Evolutionary conservation across 2,329 filamentous ascomycete species (phyloP).

Genomic region (Fusarium veterinarium): DNA sequence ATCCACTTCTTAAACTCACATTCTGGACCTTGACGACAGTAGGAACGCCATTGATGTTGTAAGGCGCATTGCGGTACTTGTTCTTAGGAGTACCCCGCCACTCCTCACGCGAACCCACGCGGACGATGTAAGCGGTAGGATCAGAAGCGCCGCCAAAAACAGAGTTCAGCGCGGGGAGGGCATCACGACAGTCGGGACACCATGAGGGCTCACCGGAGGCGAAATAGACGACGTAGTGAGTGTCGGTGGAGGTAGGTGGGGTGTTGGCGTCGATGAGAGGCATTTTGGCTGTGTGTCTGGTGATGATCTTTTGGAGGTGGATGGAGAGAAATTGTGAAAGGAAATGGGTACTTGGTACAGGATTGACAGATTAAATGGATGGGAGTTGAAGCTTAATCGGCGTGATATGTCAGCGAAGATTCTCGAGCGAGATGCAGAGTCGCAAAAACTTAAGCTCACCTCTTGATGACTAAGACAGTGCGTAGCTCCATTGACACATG

Average conservation of each 20-base stretch:
- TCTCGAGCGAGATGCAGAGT: not conserved
- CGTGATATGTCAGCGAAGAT: not conserved
- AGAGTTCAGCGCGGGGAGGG: slow-evolving; percentile 37
- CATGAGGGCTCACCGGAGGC: slow-evolving; percentile 47
- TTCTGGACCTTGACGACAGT: slow-evolving; percentile 44
- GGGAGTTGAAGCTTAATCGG: not conserved
- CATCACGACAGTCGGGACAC: slow-evolving; percentile 46
- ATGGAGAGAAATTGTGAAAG: not conserved
- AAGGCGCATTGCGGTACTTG: slow-evolving; percentile 44
- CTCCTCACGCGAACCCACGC: slow-evolving; percentile 39
- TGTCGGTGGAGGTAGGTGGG: slow-evolving; percentile 40
- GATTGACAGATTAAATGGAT: not conserved
- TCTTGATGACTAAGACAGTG: not conserved
- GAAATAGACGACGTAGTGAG: slow-evolving; percentile 48
- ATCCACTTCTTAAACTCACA: slow-evolving; percentile 17
- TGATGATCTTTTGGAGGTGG: fast-evolving
- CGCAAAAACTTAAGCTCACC: not conserved
- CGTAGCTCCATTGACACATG: fast-evolving
- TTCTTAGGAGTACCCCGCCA: slow-evolving; percentile 42
- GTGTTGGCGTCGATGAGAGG: slow-evolving; percentile 43
- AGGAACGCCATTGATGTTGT: slow-evolving; percentile 44
- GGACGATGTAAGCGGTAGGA: slow-evolving; percentile 43
- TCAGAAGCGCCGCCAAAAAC: slow-evolving; percentile 42
- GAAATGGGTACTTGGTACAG: not conserved
- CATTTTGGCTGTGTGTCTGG: slow-evolving; percentile 23